These are phyloP conservation scores for Davidsoniella neocaledoniae DNA, from an alignment of 2,329 filamentous ascomycete genomes.

Conservation along the genomic window DNA sequence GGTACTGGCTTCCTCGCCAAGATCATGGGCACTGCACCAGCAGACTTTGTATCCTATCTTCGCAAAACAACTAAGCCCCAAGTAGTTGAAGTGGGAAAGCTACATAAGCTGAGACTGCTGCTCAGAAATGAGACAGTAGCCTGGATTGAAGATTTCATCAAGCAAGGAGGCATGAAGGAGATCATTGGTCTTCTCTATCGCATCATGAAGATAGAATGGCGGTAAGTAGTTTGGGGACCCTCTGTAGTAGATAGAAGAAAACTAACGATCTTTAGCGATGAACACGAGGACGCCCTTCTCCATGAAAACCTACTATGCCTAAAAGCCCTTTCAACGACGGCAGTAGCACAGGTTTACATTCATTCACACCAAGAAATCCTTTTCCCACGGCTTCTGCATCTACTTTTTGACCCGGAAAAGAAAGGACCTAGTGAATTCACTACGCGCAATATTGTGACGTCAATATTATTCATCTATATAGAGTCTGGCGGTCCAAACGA, in stretches of 20 bases:
- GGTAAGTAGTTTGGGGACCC: slow-evolving; percentile 34
- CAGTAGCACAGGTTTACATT: slow-evolving; percentile 66
- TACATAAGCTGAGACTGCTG: slow-evolving; percentile 81
- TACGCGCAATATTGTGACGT: slow-evolving; percentile 78
- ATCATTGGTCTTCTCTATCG: slow-evolving; percentile 72
- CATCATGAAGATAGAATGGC: slow-evolving; percentile 95
- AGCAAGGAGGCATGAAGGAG: slow-evolving; percentile 80
- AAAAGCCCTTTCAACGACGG: slow-evolving; percentile 87
- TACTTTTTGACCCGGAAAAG: slow-evolving; percentile 95
- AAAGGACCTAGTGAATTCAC: slow-evolving; percentile 96
- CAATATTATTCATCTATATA: slow-evolving; percentile 76
- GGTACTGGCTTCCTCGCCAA: slow-evolving; percentile 45
- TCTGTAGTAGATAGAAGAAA: slow-evolving; percentile 9
- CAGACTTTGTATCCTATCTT: slow-evolving; percentile 76
- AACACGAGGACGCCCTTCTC: slow-evolving; percentile 83
- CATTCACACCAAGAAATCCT: slow-evolving; percentile 62
- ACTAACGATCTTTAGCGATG: slow-evolving; percentile 45
- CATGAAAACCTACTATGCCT: slow-evolving; percentile 86
- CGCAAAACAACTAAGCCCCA: slow-evolving; percentile 67
- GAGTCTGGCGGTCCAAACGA: slow-evolving; percentile 46
- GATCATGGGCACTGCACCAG: slow-evolving; percentile 54
- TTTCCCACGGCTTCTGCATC: slow-evolving; percentile 69
- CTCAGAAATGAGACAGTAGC: slow-evolving; percentile 87
- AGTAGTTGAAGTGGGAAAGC: slow-evolving; percentile 76
- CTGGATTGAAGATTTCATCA: slow-evolving; percentile 88